Base-by-base conservation (phyloP, 805 yeast species). In the Dipodascopsis tothii region DNA sequence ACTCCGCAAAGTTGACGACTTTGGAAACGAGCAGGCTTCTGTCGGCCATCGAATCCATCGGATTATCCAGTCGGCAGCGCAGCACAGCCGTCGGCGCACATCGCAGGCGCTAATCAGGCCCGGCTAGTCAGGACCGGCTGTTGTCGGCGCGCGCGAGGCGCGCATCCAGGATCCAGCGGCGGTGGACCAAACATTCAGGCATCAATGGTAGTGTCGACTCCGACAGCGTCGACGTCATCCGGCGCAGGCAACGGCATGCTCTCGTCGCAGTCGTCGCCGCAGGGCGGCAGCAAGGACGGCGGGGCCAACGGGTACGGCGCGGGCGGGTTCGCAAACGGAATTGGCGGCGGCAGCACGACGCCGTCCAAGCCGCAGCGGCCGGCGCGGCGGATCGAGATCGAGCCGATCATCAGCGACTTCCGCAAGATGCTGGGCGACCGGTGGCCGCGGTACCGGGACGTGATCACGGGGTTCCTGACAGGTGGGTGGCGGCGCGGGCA, bases 401-500 rank as follows among this genome's bases (percentile, higher is more conserved):
- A 79, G 43, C 56, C 63, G 1, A 68, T 87, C 45, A 84, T 88
- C 57, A 71, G 74, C 30, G 85, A 82, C 43, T 77, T 92, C 50
- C 88, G 84, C 51, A 72, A 72, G 41, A 71, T 73, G 47, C 63
- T 90, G 46, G 96, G 96, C 2, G 68, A 72, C 36, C 75, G 77
- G 38, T 90, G 98, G 98, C 90, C 81, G 50, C 74, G 73, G 46
- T 90, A 90, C 62, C 88, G 94, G 50, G 82, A 80, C 44, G 72
- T 84, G 3, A 72, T 92, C 20, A 78, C 90, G 40, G 67, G 75
- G 41, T 90, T 87, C 56, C 68, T 90, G 32, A 62, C 51, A 21
- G 58, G 56, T 2, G 30, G 14, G 30, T 14, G 11, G 9, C 30
- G 11, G 14, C 30, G 9, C 14, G 30, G 30, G 27, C 21, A 9